These are phyloP conservation scores for Quercus agrifolia DNA, from an alignment of 306 rosid genomes.

Conservation along the genomic window DNA sequence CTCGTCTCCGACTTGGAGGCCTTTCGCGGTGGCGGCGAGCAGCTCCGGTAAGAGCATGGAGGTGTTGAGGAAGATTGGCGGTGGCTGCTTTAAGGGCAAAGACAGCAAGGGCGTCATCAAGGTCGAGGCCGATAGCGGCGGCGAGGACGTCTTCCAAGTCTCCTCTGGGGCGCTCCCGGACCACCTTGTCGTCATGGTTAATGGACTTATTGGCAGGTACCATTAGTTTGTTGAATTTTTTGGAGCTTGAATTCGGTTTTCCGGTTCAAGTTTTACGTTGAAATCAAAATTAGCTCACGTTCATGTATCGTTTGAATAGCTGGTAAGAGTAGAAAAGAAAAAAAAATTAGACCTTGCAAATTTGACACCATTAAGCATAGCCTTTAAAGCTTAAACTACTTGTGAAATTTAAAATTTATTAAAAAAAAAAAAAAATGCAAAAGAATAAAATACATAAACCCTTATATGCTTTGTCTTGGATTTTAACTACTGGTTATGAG, in stretches of 20 bases:
- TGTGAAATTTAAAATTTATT: neutral
- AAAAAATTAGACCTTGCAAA: neutral
- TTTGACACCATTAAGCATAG: neutral
- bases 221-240: too few species aligned
- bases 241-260: neutral
- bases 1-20: neutral
- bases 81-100: slow-evolving; percentile 30
- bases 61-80: slow-evolving; percentile 26
- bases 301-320: neutral
- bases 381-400: neutral
- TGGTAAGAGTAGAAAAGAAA: neutral
- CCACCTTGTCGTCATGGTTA: slow-evolving; percentile 86
- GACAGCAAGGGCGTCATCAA: slow-evolving; percentile 10
- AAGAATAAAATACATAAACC: too few species aligned
- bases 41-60: slow-evolving; percentile 31
- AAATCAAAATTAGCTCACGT: neutral
- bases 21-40: slow-evolving; percentile 9
- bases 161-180: slow-evolving; percentile 26
- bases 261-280: neutral
- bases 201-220: slow-evolving; percentile 82
- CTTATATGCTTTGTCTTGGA: too few species aligned
- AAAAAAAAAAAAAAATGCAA: too few species aligned
- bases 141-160: slow-evolving; percentile 36
- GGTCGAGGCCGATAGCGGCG: slow-evolving; percentile 39
- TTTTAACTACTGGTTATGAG: too few species aligned